Evolutionary conservation across 306 rosid genomes (phyloP).

Genomic region (Amphicarpaea edgeworthii): DNA sequence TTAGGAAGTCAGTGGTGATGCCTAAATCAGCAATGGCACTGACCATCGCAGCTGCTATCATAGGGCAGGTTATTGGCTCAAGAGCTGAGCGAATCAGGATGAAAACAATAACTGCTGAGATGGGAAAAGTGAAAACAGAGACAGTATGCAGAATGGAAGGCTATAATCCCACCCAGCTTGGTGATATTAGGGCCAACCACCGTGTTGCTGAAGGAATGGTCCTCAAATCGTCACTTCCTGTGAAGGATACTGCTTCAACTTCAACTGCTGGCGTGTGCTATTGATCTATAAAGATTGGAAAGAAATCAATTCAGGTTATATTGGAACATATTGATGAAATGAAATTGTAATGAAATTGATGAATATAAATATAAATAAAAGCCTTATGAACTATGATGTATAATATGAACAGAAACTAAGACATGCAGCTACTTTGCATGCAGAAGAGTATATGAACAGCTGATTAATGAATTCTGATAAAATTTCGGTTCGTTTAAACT

Average conservation of each 20-base stretch:
- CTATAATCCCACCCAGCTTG: constrained; percentile 40
- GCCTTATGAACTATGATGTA: constrained; percentile 32
- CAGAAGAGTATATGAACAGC: constrained; percentile 13
- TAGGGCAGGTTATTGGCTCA: constrained; percentile 88
- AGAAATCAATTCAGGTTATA: constrained; percentile 38
- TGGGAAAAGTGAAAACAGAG: constrained; percentile 44
- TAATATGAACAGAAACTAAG: constrained; percentile 25
- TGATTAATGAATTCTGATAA: constrained; percentile 27
- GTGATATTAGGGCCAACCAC: constrained; percentile 48
- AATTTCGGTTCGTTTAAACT: constrained; percentile 3
- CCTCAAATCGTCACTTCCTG: constrained; percentile 53
- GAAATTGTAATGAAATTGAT: constrained; percentile 19
- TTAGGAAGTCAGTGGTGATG: constrained; percentile 81
- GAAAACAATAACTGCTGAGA: constrained; percentile 68
- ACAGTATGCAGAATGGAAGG: constrained; percentile 38
- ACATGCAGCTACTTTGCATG: constrained; percentile 28
- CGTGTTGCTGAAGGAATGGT: constrained; percentile 61
- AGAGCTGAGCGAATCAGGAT: constrained; percentile 77
- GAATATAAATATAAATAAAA: constrained; percentile 25
- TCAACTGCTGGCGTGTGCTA: constrained; percentile 56
- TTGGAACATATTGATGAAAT: constrained; percentile 37
- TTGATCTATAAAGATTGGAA: constrained; percentile 39
- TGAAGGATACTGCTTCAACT: constrained; percentile 52
- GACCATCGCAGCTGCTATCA: constrained; percentile 79
- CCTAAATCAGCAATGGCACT: constrained; percentile 89